Evolutionary conservation across 495 filamentous ascomycete genomes (phyloP).

Genomic region (Annulohypoxylon bovei): DNA sequence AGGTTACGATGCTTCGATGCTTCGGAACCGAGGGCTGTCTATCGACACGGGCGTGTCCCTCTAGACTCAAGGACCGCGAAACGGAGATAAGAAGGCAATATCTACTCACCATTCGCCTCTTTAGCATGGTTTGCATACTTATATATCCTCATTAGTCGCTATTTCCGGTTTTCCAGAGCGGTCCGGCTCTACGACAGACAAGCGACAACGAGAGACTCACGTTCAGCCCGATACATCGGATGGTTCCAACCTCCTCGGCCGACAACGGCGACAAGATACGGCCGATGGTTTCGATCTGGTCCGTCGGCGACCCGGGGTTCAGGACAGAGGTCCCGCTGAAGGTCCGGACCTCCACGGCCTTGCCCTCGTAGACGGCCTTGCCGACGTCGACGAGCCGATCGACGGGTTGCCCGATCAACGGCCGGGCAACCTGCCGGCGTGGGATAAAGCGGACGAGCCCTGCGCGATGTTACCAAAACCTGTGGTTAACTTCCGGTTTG

Average conservation of each 20-base stretch:
- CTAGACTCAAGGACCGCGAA: not conserved
- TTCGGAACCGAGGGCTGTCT: not conserved
- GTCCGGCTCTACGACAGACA: not conserved
- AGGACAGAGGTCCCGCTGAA: conserved; percentile 68
- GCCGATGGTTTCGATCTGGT: conserved; percentile 58
- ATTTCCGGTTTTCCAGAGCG: conserved; percentile 10
- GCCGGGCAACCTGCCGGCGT: conserved; percentile 59
- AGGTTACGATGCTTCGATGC: not conserved
- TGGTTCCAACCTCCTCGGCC: conserved; percentile 55
- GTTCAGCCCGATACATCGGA: conserved; percentile 58
- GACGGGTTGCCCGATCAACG: conserved; percentile 67
- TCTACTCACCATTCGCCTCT: conserved; percentile 49
- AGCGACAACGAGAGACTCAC: not conserved
- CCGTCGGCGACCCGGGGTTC: conserved; percentile 60
- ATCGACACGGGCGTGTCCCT: not conserved
- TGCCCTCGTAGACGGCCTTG: conserved; percentile 61
- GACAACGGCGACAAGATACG: conserved; percentile 66
- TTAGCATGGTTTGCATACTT: conserved; percentile 63
- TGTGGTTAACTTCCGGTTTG: not conserved
- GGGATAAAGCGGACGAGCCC: conserved; percentile 70
- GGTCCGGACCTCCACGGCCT: conserved; percentile 63
- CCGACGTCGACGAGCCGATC: conserved; percentile 64
- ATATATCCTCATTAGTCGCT: not conserved
- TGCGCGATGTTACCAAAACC: conserved; percentile 36
- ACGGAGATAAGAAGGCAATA: not conserved